These are phyloP conservation scores for Kodamaea sagamina DNA, from an alignment of 805 yeast genomes.

Conservation along the genomic window DNA sequence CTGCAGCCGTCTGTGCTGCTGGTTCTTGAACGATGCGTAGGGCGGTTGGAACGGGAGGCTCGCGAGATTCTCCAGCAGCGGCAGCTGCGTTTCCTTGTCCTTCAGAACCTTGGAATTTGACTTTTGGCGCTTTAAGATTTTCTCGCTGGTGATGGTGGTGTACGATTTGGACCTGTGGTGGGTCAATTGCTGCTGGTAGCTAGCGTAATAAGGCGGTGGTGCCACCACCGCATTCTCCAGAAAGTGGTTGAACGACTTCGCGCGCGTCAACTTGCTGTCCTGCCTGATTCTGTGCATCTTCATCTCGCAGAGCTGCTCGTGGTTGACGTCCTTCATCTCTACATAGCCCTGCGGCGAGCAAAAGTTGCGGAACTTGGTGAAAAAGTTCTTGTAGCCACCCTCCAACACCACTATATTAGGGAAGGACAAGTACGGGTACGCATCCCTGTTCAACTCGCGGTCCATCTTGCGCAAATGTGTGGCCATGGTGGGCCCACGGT, in stretches of 20 bases:
- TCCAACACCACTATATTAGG: constrained; percentile 88
- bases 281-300: constrained; percentile 47
- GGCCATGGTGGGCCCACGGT: constrained; percentile 94
- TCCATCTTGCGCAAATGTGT: constrained; percentile 81
- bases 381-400: constrained; percentile 89
- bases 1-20: constrained; percentile 6
- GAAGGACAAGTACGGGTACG: constrained; percentile 78
- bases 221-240: background rate
- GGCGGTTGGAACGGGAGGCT: constrained; percentile 6
- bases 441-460: constrained; percentile 66
- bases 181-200: constrained; percentile 25
- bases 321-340: constrained; percentile 65
- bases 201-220: constrained; percentile 20
- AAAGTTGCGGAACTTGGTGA: constrained; percentile 52
- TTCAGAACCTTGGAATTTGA: constrained; percentile 18
- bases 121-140: constrained; percentile 36
- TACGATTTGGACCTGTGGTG: constrained; percentile 10
- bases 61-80: constrained; percentile 1
- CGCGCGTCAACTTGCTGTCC: constrained; percentile 43
- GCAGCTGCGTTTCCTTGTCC: constrained; percentile 4
- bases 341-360: constrained; percentile 81
- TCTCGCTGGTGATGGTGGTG: constrained; percentile 32
- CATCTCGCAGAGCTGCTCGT: constrained; percentile 44
- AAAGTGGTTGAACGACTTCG: constrained; percentile 34
- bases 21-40: constrained; percentile 4